phyloP scores from a whole-genome alignment of 768 basidiomycete species.

The Psilocybe azurescens region DNA sequence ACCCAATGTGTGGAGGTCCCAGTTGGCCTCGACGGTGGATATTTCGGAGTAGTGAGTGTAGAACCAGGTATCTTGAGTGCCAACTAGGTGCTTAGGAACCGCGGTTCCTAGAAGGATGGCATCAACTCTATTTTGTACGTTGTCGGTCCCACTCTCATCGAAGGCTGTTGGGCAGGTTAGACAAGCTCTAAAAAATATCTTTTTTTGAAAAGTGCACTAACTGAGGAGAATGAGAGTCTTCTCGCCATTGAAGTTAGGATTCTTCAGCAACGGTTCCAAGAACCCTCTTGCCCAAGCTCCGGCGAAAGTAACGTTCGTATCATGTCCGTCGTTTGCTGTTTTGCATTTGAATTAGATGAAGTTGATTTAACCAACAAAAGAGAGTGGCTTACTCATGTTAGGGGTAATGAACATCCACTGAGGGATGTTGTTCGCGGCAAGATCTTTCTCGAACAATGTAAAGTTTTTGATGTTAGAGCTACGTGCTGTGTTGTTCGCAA shows the following conservation, averaged over 20 bases:
- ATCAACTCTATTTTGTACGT: slow-evolving; percentile 52
- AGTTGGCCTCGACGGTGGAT: slow-evolving; percentile 63
- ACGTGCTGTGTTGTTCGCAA: slow-evolving; percentile 47
- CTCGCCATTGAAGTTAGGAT: slow-evolving; percentile 57
- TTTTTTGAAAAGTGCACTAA: slow-evolving; percentile 6
- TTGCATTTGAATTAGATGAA: not conserved
- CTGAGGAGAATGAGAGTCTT: slow-evolving; percentile 61
- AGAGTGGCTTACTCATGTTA: slow-evolving; percentile 44
- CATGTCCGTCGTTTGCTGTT: slow-evolving; percentile 61
- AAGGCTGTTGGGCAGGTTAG: slow-evolving; percentile 39
- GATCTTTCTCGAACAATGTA: slow-evolving; percentile 64
- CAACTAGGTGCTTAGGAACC: slow-evolving; percentile 44
- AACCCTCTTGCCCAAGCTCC: slow-evolving; percentile 53
- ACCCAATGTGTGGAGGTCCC: slow-evolving; percentile 64
- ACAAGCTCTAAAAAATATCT: not conserved
- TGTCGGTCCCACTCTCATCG: slow-evolving; percentile 54
- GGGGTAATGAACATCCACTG: slow-evolving; percentile 71
- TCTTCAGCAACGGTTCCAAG: slow-evolving; percentile 53
- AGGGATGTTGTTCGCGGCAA: slow-evolving; percentile 52
- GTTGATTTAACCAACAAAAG: not conserved
- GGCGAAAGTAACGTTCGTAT: slow-evolving; percentile 57
- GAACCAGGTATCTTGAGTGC: slow-evolving; percentile 55
- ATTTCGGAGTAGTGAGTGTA: slow-evolving; percentile 68
- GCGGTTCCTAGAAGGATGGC: slow-evolving; percentile 47
- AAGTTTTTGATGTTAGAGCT: slow-evolving; percentile 57